These are phyloP conservation scores for Alopecurus myosuroides DNA, from an alignment of 176 grass and related monocot species.

Conservation along the genomic window DNA sequence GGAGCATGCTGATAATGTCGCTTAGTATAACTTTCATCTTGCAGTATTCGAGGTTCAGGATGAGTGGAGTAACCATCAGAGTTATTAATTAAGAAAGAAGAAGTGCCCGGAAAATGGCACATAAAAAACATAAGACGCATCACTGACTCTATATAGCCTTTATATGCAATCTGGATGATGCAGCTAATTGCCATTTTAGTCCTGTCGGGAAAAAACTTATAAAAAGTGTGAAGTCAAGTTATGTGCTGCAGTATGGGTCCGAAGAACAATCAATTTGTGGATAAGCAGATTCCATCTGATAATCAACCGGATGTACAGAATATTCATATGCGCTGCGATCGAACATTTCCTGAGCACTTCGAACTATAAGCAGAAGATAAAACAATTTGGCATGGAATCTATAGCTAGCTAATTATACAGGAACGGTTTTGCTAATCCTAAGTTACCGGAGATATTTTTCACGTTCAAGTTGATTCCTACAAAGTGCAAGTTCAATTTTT, in stretches of 20 bases:
- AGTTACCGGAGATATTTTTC: too few relatives aligned
- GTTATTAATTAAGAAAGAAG: not conserved
- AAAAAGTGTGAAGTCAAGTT: not conserved
- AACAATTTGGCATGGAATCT: not conserved
- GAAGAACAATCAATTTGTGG: not conserved
- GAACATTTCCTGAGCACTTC: constrained; percentile 25
- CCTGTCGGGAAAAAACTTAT: not conserved
- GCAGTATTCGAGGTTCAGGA: not conserved
- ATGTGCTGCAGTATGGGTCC: not conserved
- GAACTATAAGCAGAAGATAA: constrained; percentile 6
- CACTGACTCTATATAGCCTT: not conserved
- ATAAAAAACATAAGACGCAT: not conserved
- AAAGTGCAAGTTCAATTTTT: too few relatives aligned
- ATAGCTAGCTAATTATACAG: not conserved
- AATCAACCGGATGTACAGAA: not conserved
- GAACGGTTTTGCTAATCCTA: not conserved
- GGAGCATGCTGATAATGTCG: too few relatives aligned
- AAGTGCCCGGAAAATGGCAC: not conserved
- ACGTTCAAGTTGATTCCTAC: too few relatives aligned
- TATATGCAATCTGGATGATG: not conserved
- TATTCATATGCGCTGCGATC: constrained; percentile 2
- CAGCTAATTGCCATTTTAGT: not conserved
- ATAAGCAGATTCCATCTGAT: constrained; percentile 21
- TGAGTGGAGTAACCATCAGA: too few relatives aligned
- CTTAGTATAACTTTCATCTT: not conserved